Percentiles rank a stretch among this genome's conserved stretches.
Conservation (phyloP, 2,329 filamentous ascomycete species). For the Aspergillus tamarii region DNA sequence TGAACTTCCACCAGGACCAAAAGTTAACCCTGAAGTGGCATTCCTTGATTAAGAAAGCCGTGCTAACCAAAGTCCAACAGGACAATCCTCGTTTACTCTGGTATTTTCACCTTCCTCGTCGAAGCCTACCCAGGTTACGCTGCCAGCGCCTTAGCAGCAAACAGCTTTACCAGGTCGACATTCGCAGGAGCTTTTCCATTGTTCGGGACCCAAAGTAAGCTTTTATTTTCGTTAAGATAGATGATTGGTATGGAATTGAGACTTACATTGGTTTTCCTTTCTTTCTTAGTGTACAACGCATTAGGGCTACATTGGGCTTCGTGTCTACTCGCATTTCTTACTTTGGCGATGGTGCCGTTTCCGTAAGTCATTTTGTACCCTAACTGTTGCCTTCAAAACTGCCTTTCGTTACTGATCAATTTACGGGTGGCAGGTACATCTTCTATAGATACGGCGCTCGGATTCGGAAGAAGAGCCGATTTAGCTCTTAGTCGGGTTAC, state of each 20-base stretch:
- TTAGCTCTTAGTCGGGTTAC: constrained; percentile 24
- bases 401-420: neutral
- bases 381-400: neutral
- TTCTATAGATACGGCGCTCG: constrained; percentile 48
- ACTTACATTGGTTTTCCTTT: neutral
- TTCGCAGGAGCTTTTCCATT: constrained; percentile 81
- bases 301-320: constrained; percentile 52
- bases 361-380: constrained; percentile 39
- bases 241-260: no score
- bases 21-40: neutral
- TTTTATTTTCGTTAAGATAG: neutral
- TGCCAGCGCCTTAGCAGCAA: constrained; percentile 73
- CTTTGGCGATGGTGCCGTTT: constrained; percentile 49
- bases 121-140: constrained; percentile 56
- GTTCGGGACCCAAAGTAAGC: constrained; percentile 65
- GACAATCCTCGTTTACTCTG: constrained; percentile 76
- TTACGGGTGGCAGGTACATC: constrained; percentile 38
- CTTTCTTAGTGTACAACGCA: constrained; percentile 47
- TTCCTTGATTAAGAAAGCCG: neutral
- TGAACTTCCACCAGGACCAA: constrained; percentile 12
- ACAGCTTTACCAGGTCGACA: constrained; percentile 76
- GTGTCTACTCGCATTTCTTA: constrained; percentile 47
- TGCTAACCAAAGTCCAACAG: constrained; percentile 43
- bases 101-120: constrained; percentile 86
- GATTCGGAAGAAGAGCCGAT: constrained; percentile 46